phyloP scores from a whole-genome alignment of 129 eudicot genomes.

The Artemisia annua region DNA sequence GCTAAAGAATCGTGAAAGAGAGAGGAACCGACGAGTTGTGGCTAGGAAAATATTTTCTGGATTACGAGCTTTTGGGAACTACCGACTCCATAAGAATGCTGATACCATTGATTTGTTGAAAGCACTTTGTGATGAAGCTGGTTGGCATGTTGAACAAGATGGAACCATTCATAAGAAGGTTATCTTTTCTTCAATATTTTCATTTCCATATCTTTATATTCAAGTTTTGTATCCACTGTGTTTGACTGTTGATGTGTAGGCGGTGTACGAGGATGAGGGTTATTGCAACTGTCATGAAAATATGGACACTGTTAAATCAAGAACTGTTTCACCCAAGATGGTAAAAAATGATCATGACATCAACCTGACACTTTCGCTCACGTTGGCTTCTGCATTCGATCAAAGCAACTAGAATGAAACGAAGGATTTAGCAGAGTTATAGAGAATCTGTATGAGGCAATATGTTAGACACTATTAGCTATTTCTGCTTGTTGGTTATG shows the following conservation, averaged over 20 bases:
- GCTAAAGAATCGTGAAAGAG: conserved; percentile 46
- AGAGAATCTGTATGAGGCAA: background rate
- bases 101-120: conserved; percentile 50
- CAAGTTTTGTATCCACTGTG: too few relatives aligned
- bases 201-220: background rate
- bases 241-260: background rate
- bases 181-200: background rate
- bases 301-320: background rate
- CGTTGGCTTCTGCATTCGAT: background rate
- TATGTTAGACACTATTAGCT: background rate
- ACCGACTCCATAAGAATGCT: conserved; percentile 44
- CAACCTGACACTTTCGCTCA: conserved; percentile 31
- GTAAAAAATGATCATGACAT: background rate
- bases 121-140: conserved; percentile 68
- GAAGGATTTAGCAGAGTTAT: background rate
- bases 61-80: conserved; percentile 49
- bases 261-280: background rate
- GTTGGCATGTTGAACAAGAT: conserved; percentile 64
- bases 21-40: conserved; percentile 37
- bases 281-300: conserved; percentile 5
- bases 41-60: conserved; percentile 49
- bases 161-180: conserved; percentile 54
- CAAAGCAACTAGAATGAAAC: conserved; percentile 9
- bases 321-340: conserved; percentile 1
- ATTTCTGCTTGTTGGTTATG: too few relatives aligned